Percentiles rank a stretch among this genome's conserved stretches.
These are phyloP conservation scores for Talaromyces sp. DNA, from an alignment of 2,329 filamentous ascomycete genomes.

Conservation along the genomic window DNA sequence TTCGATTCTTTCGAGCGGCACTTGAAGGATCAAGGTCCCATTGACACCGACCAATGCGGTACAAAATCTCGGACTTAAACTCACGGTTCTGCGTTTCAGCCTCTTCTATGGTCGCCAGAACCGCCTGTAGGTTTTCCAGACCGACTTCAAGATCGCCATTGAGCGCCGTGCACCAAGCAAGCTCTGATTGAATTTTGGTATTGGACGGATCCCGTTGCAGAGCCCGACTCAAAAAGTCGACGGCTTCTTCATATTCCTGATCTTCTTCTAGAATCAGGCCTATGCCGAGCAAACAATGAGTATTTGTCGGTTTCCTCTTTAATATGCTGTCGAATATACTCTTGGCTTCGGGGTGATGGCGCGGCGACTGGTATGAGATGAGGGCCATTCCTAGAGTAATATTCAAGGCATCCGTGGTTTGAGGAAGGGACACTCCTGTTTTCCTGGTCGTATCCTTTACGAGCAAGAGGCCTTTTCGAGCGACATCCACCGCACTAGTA, in stretches of 20 bases:
- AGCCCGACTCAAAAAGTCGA: constrained; percentile 74
- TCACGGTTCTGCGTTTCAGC: constrained; percentile 59
- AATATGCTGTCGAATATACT: constrained; percentile 79
- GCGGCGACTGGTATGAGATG: constrained; percentile 83
- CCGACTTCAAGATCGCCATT: constrained; percentile 69
- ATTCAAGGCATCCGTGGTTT: constrained; percentile 69
- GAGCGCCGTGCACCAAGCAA: constrained; percentile 86
- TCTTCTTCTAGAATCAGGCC: constrained; percentile 92
- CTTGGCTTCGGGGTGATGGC: constrained; percentile 84
- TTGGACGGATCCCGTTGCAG: constrained; percentile 68
- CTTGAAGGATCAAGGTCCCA: constrained; percentile 78
- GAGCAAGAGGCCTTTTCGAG: constrained; percentile 66
- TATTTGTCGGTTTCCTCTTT: constrained; percentile 67
- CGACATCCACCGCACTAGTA: constrained; percentile 71
- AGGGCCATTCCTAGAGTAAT: constrained; percentile 79
- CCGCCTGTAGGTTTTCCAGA: constrained; percentile 64
- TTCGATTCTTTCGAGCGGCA: constrained; percentile 70
- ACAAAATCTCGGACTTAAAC: constrained; percentile 78
- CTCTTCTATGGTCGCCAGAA: constrained; percentile 60
- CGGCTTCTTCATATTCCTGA: constrained; percentile 76
- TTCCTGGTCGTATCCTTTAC: constrained; percentile 57
- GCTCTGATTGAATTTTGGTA: constrained; percentile 73
- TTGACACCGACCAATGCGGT: constrained; percentile 78
- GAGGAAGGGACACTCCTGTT: constrained; percentile 63
- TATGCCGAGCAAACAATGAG: constrained; percentile 78